phyloP scores from a whole-genome alignment of 2,329 filamentous ascomycete species.

The Pseudogymnoascus sp. region DNA sequence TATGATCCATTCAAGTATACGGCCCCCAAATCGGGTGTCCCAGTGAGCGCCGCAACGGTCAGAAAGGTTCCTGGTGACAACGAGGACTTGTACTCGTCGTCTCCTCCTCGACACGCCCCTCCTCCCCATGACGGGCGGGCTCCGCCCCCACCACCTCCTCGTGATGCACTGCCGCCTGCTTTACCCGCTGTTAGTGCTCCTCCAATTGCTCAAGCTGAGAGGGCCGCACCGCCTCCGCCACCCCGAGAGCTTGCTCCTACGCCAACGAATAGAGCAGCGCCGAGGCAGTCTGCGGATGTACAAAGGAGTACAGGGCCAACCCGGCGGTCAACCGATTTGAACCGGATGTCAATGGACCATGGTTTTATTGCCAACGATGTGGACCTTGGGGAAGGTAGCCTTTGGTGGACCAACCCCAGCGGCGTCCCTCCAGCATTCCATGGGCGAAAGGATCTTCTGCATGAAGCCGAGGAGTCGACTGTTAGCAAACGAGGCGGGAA shows the following conservation, averaged over 20 bases:
- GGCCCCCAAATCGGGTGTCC: conserved; percentile 26
- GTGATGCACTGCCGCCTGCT: conserved; percentile 36
- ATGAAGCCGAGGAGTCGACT: conserved; percentile 71
- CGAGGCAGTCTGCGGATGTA: conserved; percentile 58
- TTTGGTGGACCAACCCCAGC: conserved; percentile 84
- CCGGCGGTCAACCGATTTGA: conserved; percentile 58
- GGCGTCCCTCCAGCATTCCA: conserved; percentile 75
- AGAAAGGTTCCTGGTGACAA: conserved; percentile 19
- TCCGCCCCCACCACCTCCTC: conserved; percentile 40
- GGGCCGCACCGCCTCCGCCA: conserved; percentile 31
- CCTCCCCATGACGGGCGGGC: conserved; percentile 33
- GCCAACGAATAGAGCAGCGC: conserved; percentile 26
- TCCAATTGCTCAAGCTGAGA: background rate
- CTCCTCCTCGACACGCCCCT: conserved; percentile 27
- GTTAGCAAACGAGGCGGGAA: conserved; percentile 62
- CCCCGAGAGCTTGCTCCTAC: conserved; percentile 24
- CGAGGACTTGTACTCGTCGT: conserved; percentile 30
- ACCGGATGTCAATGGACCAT: conserved; percentile 66
- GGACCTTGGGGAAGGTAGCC: conserved; percentile 63
- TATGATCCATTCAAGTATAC: conserved; percentile 61
- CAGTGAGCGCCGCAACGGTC: conserved; percentile 17
- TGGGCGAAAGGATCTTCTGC: conserved; percentile 72
- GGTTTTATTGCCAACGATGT: conserved; percentile 84
- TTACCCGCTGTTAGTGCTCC: conserved; percentile 19
- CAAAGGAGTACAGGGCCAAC: conserved; percentile 41